Evolutionary conservation across 2,329 filamentous ascomycete species (phyloP), one percentile per base, ranked within the genome.

Genomic region (Berkeleyomyces rouxiae): DNA sequence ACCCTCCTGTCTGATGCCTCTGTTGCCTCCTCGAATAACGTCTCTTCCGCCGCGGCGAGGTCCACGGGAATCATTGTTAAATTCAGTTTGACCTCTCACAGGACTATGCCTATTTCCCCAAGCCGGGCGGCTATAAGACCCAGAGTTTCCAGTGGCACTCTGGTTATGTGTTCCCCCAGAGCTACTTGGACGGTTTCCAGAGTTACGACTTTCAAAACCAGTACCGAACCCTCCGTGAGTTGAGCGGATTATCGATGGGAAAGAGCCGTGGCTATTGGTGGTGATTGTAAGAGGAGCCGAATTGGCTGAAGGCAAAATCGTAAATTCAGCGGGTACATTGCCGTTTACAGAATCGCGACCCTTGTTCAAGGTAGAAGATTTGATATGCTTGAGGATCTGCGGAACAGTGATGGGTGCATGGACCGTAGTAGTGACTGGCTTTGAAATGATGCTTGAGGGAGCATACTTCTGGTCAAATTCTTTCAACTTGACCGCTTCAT

Each of bases 401-500:
- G 37, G 49, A 2, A n/a, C 47, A 61, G 31, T 33, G 42, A 33
- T 31, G 16, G 23, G 37, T 23, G n/a, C 7, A 7, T 6, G 10
- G n/a, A 11, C 31, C 0, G 13, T 31, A 44, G 13, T 36, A 39
- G 10, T 4, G 43, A 10, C 23, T 59, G 43, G 11, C n/a, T 33
- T 46, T 13, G 40, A 13, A 11, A 11, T 40, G 43, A 59, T 36
- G 40, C 43, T 47, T 16, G 58, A 42, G 6, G 63, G 53, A 13
- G 72, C 73, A 67, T 73, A 75, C 68, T 75, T 72, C 64, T 70
- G 71, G 6, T 72, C 70, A 16, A 71, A 68, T 33, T 68, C 63
- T 1, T 53, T 61, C 46, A 76, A 66, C 33, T 68, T 69, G 11
- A 68, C 65, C 58, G 73, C 71, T 13, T 73, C 69, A 43, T 67